phyloP scores from a whole-genome alignment of 1,139 yeast species.

The Trichomonascaceae sp. region DNA sequence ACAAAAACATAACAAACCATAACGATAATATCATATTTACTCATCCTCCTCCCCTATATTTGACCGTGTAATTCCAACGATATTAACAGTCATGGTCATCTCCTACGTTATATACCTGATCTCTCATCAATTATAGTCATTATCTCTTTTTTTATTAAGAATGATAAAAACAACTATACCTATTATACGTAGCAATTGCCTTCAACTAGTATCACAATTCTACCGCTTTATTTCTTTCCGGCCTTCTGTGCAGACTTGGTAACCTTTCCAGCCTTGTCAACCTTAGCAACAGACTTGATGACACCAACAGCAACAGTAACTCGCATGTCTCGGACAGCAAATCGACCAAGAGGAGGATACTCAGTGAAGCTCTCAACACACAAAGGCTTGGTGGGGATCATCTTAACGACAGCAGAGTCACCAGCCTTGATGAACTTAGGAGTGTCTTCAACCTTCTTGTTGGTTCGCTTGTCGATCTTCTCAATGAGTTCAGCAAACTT shows the following conservation, averaged over 20 bases:
- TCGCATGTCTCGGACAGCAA: slow-evolving; percentile 99
- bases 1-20: too few species aligned
- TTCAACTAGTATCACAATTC: not conserved
- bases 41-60: too few species aligned
- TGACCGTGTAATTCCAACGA: too few species aligned
- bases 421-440: slow-evolving; percentile 90
- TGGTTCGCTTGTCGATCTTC: slow-evolving; percentile 93
- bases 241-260: slow-evolving; percentile 99
- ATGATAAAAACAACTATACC: slow-evolving; percentile 3
- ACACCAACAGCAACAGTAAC: slow-evolving; percentile 99
- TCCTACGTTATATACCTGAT: too few species aligned
- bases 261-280: slow-evolving; percentile 95
- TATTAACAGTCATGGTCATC: too few species aligned
- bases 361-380: slow-evolving; percentile 95
- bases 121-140: not conserved
- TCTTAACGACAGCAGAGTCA: slow-evolving; percentile 89
- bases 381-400: slow-evolving; percentile 94
- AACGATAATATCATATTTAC: too few species aligned
- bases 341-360: slow-evolving; percentile 98
- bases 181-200: not conserved
- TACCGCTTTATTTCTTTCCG: slow-evolving; percentile 72
- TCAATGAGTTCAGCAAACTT: slow-evolving; percentile 76
- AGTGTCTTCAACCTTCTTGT: slow-evolving; percentile 75
- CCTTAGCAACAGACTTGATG: slow-evolving; percentile 95
- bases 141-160: slow-evolving; percentile 5